Conservation (phyloP, 257 asterid genomes). For the Asclepias syriaca region DNA sequence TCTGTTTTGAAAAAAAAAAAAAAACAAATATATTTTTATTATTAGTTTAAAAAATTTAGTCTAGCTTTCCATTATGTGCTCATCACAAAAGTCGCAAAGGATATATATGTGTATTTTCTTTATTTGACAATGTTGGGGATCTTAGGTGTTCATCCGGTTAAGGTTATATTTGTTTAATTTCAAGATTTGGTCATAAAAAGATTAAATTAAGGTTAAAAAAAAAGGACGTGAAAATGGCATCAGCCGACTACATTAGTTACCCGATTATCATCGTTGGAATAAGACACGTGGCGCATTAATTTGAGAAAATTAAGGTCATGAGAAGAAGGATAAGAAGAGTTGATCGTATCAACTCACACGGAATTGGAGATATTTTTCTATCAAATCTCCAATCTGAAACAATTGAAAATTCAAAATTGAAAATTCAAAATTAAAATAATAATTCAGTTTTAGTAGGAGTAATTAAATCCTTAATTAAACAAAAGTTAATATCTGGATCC, state of each 20-base stretch:
- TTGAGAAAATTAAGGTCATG: not conserved
- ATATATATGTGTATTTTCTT: too few species aligned
- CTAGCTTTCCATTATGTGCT: too few species aligned
- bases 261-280: not conserved
- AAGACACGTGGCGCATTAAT: not conserved
- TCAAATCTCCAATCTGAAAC: not conserved
- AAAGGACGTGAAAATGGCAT: not conserved
- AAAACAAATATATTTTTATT: too few species aligned
- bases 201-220: too few species aligned
- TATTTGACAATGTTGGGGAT: too few species aligned
- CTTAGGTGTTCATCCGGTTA: not conserved
- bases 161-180: not conserved
- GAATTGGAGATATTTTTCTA: not conserved
- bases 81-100: too few species aligned
- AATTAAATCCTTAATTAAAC: not conserved
- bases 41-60: too few species aligned
- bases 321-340: not conserved
- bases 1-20: too few species aligned
- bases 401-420: not conserved
- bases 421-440: not conserved
- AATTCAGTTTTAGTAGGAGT: not conserved
- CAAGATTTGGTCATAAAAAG: not conserved
- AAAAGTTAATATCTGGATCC: not conserved
- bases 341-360: conserved; percentile 3
- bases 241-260: not conserved